Conservation (phyloP, 192 early-diverging fungal species). For the Backusella macrospora region DNA sequence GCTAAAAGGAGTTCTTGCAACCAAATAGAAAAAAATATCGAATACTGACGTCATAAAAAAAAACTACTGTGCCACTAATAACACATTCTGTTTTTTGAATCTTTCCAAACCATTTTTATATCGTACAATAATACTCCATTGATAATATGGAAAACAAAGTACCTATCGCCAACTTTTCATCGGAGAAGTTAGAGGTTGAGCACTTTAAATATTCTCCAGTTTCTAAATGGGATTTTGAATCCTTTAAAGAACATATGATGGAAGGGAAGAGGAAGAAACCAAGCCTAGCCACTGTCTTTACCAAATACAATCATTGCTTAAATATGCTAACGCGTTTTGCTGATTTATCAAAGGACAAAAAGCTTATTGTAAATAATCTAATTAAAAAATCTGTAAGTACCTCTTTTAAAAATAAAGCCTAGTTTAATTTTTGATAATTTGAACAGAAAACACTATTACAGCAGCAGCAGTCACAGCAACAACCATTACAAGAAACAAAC, state of each 20-base stretch:
- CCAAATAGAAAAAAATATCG: too few species aligned
- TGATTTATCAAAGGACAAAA: slow-evolving; percentile 1
- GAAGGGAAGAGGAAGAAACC: not conserved
- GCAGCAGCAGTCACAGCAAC: slow-evolving; percentile 8
- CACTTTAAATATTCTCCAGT: slow-evolving; percentile 17
- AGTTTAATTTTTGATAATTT: slow-evolving; percentile 9
- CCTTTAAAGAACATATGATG: slow-evolving; percentile 3
- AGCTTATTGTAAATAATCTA: not conserved
- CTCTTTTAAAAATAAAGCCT: slow-evolving; percentile 13
- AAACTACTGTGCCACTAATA: too few species aligned
- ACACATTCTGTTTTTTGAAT: too few species aligned
- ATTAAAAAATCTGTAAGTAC: slow-evolving; percentile 12
- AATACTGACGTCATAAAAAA: too few species aligned
- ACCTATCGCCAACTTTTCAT: slow-evolving; percentile 6
- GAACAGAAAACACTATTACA: slow-evolving; percentile 3
- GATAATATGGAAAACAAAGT: not conserved
- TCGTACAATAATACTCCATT: too few species aligned
- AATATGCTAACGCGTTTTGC: not conserved
- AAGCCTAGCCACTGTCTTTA: not conserved
- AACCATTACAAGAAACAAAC: not conserved
- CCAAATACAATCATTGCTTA: slow-evolving; percentile 16
- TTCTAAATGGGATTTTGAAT: slow-evolving; percentile 19
- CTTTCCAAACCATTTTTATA: too few species aligned
- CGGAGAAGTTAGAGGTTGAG: not conserved
- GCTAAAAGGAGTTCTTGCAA: too few species aligned